A percentile compares a stretch with the other conserved stretches of the same genome.
Evolutionary conservation across 148 eudicot genomes (phyloP).

Genomic region (Dysphania ambrosioides): DNA sequence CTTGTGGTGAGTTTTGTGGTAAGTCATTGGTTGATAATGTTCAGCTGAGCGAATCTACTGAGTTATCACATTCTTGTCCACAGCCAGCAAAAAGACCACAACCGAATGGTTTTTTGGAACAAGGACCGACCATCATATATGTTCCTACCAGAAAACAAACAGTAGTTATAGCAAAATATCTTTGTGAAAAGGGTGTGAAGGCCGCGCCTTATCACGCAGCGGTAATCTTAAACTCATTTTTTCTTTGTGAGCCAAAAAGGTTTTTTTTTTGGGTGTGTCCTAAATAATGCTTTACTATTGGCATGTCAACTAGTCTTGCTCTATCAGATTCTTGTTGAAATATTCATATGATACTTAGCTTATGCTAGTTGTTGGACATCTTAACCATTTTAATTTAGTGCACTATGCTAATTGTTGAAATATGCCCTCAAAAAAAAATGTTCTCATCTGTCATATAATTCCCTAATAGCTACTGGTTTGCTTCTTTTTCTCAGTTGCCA

Average conservation of each 20-base stretch:
- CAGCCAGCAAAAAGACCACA: conserved; percentile 30
- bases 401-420: neutral
- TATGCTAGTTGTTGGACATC: neutral
- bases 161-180: conserved; percentile 52
- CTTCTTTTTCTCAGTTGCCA: conserved; percentile 48
- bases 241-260: neutral
- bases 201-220: conserved; percentile 87
- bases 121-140: conserved; percentile 78
- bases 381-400: neutral
- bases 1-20: conserved; percentile 78
- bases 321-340: neutral
- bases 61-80: conserved; percentile 19
- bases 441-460: conserved; percentile 6
- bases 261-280: neutral
- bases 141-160: conserved; percentile 83
- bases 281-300: neutral
- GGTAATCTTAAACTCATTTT: conserved; percentile 34
- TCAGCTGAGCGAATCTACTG: conserved; percentile 24
- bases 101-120: conserved; percentile 35
- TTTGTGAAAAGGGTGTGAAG: conserved; percentile 59
- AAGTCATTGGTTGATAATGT: conserved; percentile 27
- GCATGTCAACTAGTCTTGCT: neutral
- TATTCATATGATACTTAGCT: neutral
- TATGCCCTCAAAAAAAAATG: too few relatives aligned
- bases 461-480: conserved; percentile 1